These are phyloP conservation scores for Skeletonema grethae DNA, from an alignment of 108 stramenopile genomes.

Conservation along the genomic window DNA sequence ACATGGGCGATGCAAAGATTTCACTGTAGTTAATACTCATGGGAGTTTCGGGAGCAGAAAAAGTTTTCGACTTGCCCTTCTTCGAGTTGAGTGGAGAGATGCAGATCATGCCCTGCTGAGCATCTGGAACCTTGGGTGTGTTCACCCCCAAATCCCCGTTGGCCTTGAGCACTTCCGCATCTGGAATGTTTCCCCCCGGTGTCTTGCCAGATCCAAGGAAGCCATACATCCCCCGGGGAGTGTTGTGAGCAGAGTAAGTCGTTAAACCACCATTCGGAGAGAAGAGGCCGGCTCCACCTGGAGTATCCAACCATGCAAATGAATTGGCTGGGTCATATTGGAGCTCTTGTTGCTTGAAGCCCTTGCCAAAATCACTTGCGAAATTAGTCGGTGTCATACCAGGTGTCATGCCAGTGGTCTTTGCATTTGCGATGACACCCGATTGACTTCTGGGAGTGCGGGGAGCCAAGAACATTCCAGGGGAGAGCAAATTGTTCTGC, in stretches of 20 bases:
- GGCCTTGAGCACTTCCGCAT: slow-evolving; percentile 29
- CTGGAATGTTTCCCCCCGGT: neutral
- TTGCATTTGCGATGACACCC: neutral
- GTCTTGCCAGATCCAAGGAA: slow-evolving; percentile 23
- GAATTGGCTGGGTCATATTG: slow-evolving; percentile 32
- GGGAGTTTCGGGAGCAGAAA: slow-evolving; percentile 49
- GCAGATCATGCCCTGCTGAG: slow-evolving; percentile 70
- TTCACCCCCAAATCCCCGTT: slow-evolving; percentile 32
- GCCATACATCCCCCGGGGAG: slow-evolving; percentile 63
- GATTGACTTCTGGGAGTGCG: slow-evolving; percentile 16
- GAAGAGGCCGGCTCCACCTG: slow-evolving; percentile 75
- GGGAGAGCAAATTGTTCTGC: slow-evolving; percentile 15
- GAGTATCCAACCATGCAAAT: slow-evolving; percentile 82
- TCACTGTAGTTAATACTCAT: slow-evolving; percentile 70
- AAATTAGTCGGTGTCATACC: slow-evolving; percentile 80
- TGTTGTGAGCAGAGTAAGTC: slow-evolving; percentile 59
- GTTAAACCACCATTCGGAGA: slow-evolving; percentile 73
- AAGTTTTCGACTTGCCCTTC: slow-evolving; percentile 31
- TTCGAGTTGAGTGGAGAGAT: slow-evolving; percentile 79
- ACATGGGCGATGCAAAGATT: slow-evolving; percentile 71
- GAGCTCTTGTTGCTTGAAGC: slow-evolving; percentile 7
- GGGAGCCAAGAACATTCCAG: slow-evolving; percentile 42
- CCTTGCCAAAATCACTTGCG: slow-evolving; percentile 80
- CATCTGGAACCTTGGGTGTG: slow-evolving; percentile 25
- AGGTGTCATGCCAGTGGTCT: slow-evolving; percentile 49